Percentiles rank a stretch among this genome's conserved stretches.
Conservation (phyloP, 129 eudicot species). For the Chrysanthemum makinoi region DNA sequence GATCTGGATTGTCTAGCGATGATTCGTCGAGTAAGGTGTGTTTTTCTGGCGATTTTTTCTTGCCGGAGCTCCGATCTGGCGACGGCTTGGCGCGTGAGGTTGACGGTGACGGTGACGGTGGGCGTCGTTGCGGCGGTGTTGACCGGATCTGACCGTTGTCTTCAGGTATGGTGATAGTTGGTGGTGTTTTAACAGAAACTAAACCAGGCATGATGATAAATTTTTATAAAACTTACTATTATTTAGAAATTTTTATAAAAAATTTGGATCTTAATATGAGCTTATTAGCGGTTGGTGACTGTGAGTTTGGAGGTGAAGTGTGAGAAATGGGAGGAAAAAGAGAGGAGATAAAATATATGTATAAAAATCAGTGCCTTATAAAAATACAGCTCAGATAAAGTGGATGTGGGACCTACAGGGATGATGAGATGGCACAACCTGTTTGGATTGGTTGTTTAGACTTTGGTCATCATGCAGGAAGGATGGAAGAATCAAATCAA, state of each 20-base stretch:
- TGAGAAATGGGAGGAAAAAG: conserved; percentile 7
- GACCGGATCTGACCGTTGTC: conserved; percentile 59
- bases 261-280: neutral
- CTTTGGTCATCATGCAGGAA: no score
- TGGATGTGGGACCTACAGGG: conserved; percentile 7
- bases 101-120: conserved; percentile 89
- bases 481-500: no score
- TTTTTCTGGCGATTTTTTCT: conserved; percentile 80
- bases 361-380: conserved; percentile 26
- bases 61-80: conserved; percentile 89
- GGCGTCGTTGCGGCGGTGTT: conserved; percentile 63
- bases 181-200: conserved; percentile 85
- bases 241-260: neutral
- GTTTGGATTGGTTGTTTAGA: neutral
- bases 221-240: neutral
- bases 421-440: conserved; percentile 35
- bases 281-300: conserved; percentile 30
- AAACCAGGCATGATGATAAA: conserved; percentile 58
- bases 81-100: conserved; percentile 94
- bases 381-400: conserved; percentile 33
- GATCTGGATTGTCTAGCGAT: conserved; percentile 88
- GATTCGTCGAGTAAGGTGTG: conserved; percentile 50
- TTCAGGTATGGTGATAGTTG: conserved; percentile 55
- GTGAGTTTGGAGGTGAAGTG: conserved; percentile 29
- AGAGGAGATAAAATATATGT: conserved; percentile 2